phyloP scores from a whole-genome alignment of 2,329 filamentous ascomycete genomes.

The Xylaria digitata region DNA sequence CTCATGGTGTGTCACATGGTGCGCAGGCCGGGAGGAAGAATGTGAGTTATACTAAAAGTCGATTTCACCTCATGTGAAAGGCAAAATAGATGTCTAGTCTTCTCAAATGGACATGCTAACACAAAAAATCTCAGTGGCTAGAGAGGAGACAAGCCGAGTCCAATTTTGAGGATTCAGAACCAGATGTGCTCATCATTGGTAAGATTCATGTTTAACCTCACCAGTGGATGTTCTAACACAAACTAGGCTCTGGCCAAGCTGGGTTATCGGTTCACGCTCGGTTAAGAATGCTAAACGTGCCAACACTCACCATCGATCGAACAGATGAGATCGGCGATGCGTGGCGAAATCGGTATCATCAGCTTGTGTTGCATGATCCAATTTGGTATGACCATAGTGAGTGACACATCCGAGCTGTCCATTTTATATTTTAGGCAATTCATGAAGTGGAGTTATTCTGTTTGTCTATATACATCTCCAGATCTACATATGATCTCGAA shows the following conservation, averaged over 20 bases:
- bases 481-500: neutral
- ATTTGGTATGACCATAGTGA: slow-evolving; percentile 64
- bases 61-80: neutral
- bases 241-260: slow-evolving; percentile 64
- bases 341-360: slow-evolving; percentile 68
- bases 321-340: slow-evolving; percentile 66
- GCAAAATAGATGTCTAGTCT: neutral
- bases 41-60: slow-evolving; percentile 23
- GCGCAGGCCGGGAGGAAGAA: slow-evolving; percentile 60
- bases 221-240: slow-evolving; percentile 21
- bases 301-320: slow-evolving; percentile 63
- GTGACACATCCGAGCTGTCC: neutral
- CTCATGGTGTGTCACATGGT: slow-evolving; percentile 62
- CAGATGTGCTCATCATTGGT: slow-evolving; percentile 68
- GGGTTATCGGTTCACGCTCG: slow-evolving; percentile 65
- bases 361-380: slow-evolving; percentile 71
- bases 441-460: neutral
- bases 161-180: slow-evolving; percentile 60
- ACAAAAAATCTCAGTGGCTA: slow-evolving; percentile 52
- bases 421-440: neutral
- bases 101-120: slow-evolving; percentile 12
- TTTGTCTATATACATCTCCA: neutral
- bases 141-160: slow-evolving; percentile 59
- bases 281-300: slow-evolving; percentile 65
- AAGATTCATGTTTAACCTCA: slow-evolving; percentile 20